Conservation (phyloP, 208 protist species). For the Porcisia deanei region DNA sequence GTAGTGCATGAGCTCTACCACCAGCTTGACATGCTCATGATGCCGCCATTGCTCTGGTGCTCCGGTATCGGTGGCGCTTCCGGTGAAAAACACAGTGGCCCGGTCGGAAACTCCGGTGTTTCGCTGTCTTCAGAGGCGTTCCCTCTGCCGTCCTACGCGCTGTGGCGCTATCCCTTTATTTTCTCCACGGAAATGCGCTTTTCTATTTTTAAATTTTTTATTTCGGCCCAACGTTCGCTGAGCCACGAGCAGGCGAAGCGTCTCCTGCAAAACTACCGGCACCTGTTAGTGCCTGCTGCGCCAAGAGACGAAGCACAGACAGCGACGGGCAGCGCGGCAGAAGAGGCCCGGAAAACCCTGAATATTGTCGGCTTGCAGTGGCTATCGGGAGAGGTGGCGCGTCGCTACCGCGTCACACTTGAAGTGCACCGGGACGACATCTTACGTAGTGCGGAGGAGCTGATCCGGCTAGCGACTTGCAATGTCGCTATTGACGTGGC, state of each 20-base stretch:
- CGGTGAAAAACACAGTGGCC: not conserved
- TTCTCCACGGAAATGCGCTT: slow-evolving; percentile 69
- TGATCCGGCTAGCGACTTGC: slow-evolving; percentile 53
- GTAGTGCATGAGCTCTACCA: slow-evolving; percentile 76
- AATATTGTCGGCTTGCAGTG: slow-evolving; percentile 56
- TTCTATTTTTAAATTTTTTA: slow-evolving; percentile 58
- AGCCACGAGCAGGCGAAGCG: slow-evolving; percentile 22
- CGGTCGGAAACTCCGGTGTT: not conserved
- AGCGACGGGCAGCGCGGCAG: not conserved
- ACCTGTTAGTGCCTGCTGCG: slow-evolving; percentile 20
- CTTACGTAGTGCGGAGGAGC: slow-evolving; percentile 42
- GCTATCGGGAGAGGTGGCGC: slow-evolving; percentile 34
- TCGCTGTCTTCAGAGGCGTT: slow-evolving; percentile 13
- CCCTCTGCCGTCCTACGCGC: slow-evolving; percentile 51
- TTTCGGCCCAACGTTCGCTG: slow-evolving; percentile 48
- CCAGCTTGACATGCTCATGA: slow-evolving; percentile 54
- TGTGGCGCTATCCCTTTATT: slow-evolving; percentile 71
- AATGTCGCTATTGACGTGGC: slow-evolving; percentile 67
- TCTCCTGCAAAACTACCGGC: slow-evolving; percentile 19
- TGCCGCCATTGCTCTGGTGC: slow-evolving; percentile 51
- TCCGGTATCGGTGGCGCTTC: slow-evolving; percentile 18
- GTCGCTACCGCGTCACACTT: slow-evolving; percentile 33
- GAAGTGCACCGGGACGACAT: slow-evolving; percentile 46
- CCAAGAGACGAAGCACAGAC: not conserved
- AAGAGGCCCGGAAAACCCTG: slow-evolving; percentile 5